Evolutionary conservation across 371 early-diverging fungal species (phyloP).

Genomic region (Choanephora cucurbitarum): DNA sequence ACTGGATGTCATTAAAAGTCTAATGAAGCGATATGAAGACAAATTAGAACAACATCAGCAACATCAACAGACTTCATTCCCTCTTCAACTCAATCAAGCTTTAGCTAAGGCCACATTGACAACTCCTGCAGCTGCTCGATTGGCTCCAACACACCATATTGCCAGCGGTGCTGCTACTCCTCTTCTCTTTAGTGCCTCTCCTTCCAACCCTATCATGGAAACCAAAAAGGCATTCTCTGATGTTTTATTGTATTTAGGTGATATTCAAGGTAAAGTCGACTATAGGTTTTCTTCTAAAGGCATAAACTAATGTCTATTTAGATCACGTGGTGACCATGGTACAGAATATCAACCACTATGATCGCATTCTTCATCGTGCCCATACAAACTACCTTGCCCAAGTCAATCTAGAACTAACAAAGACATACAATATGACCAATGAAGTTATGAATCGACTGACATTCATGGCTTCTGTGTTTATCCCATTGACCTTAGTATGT

Average conservation of each 20-base stretch:
- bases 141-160: not conserved
- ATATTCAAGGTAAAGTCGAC: constrained; percentile 75
- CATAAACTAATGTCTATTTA: constrained; percentile 28
- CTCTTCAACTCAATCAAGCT: constrained; percentile 4
- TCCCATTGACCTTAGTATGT: constrained; percentile 89
- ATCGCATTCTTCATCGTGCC: constrained; percentile 74
- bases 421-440: constrained; percentile 77
- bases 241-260: constrained; percentile 79
- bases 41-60: constrained; percentile 21
- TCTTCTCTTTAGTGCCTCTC: constrained; percentile 1
- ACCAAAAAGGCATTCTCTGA: constrained; percentile 43
- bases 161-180: not conserved
- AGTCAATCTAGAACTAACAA: constrained; percentile 78
- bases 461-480: constrained; percentile 75
- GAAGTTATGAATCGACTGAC: constrained; percentile 83
- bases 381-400: constrained; percentile 86
- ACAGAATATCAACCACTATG: constrained; percentile 74
- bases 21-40: constrained; percentile 78
- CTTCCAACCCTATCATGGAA: constrained; percentile 1
- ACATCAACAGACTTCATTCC: constrained; percentile 7
- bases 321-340: constrained; percentile 80
- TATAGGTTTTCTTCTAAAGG: no score
- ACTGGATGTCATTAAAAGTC: constrained; percentile 75
- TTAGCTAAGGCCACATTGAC: not conserved
- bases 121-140: not conserved